Evolutionary conservation across 345 rosid genomes (phyloP), one percentile per base, ranked within the genome.

Genomic region (Eucalyptus tenuipes): DNA sequence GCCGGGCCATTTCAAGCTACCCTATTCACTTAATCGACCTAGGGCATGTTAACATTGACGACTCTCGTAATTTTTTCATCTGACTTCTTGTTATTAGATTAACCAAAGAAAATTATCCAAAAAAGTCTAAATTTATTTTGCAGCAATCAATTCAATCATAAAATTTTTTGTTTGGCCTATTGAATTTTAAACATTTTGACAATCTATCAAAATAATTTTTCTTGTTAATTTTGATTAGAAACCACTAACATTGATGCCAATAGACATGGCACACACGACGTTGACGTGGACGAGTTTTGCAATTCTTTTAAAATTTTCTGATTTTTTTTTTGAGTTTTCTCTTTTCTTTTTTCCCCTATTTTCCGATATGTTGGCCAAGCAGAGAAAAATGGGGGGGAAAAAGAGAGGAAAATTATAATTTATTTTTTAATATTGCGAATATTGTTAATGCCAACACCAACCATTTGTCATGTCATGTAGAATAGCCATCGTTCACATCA

Each of bases 241-340:
- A 6, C n/a, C 2, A 59, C 1, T 27, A 27, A 12, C 1, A 0
- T 5, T 1, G 1, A 27, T 12, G 15, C 31, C 1, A 12, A 0
- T 6, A 12, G 14, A 11, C 8, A 27, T 13, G 15, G 4, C 68
- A 59, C 14, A 12, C 7, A 1, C 0, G 2, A 12, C 4, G 15
- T 13, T 27, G 16, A 27, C 0, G 16, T 59, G 4, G 0, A 27
- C 0, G 1, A 59, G 14, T 59, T 59, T 12, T 27, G 31, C 2
- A 59, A 10, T 10, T 55, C 10, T 22, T 20, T 52, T 52, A 7
- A 37, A 4, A 40, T 40, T 18, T 5, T 27, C 11, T 27, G n/a
- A 17, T 27, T 27, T 29, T 59, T 3, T 3, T 12, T 5, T 61
- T 27, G 12, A 22, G 7, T 24, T 27, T 61, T 29, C 7, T 52